Conservation (phyloP, 116 monocot species). For the Posidonia oceanica region DNA sequence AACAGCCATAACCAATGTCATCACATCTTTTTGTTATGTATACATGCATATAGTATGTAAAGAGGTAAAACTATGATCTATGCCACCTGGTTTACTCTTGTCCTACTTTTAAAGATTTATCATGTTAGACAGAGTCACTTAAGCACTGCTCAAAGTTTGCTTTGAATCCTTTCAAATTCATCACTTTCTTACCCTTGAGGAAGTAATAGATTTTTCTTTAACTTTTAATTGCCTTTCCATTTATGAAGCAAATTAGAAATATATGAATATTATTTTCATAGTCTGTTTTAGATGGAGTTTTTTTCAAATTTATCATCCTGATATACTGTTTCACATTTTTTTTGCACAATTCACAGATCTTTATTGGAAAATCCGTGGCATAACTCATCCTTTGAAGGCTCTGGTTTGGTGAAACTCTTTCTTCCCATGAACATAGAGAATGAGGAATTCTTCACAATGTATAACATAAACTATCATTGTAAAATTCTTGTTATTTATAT, state of each 20-base stretch:
- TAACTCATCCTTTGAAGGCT: conserved; percentile 86
- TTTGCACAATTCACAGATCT: conserved; percentile 27
- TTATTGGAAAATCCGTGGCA: conserved; percentile 98
- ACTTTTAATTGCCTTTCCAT: neutral
- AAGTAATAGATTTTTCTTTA: neutral
- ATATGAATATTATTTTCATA: no score
- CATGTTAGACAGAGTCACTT: no score
- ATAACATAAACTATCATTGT: conserved; percentile 12
- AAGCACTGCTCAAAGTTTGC: no score
- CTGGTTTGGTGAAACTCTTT: conserved; percentile 78
- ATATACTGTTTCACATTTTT: conserved; percentile 1
- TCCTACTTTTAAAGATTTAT: no score
- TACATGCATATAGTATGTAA: no score
- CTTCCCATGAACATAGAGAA: conserved; percentile 80
- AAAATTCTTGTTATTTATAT: neutral
- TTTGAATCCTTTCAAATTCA: no score
- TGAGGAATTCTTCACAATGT: conserved; percentile 68
- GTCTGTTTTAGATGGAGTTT: no score
- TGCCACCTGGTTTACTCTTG: no score
- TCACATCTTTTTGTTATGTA: no score
- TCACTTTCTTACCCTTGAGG: neutral
- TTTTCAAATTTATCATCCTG: neutral
- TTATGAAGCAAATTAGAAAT: no score
- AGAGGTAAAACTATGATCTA: no score
- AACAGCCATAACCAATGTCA: neutral